phyloP scores from a whole-genome alignment of 352 stramenopile genomes.

The Detonula confervacea region DNA sequence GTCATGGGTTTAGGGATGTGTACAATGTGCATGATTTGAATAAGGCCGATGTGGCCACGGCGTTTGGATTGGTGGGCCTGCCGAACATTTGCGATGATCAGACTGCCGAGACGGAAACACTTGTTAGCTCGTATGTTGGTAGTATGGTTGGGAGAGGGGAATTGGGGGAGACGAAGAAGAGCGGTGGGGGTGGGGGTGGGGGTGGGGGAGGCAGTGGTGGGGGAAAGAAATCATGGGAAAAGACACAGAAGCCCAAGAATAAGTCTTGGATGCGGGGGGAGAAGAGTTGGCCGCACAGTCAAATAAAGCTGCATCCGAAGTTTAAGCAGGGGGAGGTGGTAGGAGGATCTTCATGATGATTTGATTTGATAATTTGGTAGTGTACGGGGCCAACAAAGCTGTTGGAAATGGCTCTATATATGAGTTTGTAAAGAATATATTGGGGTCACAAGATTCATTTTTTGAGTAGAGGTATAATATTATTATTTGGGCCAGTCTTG shows the following conservation, averaged over 20 bases:
- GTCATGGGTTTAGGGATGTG: slow-evolving; percentile 97
- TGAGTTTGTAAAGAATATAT: no score
- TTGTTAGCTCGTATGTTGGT: not conserved
- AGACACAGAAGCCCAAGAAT: slow-evolving; percentile 24
- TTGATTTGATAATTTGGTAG: no score
- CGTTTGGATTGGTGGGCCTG: slow-evolving; percentile 97
- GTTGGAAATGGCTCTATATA: no score
- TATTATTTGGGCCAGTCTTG: no score
- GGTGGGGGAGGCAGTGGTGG: not conserved
- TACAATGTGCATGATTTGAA: slow-evolving; percentile 98
- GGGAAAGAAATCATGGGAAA: slow-evolving; percentile 7
- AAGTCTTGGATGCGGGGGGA: slow-evolving; percentile 50
- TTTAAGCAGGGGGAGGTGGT: slow-evolving; percentile 11
- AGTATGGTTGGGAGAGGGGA: no score
- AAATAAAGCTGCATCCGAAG: slow-evolving; percentile 46
- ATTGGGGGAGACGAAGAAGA: slow-evolving; percentile 2
- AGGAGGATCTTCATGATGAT: slow-evolving; percentile 10
- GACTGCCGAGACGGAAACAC: not conserved
- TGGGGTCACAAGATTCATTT: no score
- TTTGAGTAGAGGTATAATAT: no score
- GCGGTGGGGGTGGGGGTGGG: not conserved
- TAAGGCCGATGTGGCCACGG: slow-evolving; percentile 93
- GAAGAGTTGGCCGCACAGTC: slow-evolving; percentile 50
- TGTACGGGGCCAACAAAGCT: no score
- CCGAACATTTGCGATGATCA: slow-evolving; percentile 83